A percentile compares a stretch with the other conserved stretches of the same genome.
phyloP scores from a whole-genome alignment of 345 rosid genomes.

The Anacardium occidentale region DNA sequence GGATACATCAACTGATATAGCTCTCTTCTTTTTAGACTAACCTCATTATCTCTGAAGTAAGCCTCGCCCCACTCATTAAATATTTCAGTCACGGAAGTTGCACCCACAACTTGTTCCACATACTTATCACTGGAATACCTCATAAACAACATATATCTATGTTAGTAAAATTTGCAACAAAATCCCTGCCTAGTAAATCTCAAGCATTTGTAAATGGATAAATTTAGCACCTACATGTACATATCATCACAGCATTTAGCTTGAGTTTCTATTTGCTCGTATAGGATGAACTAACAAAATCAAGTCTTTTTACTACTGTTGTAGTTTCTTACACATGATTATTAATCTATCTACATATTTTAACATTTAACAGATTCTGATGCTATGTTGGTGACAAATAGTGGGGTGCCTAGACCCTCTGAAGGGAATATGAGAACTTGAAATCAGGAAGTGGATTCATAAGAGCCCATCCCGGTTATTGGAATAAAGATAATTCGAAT shows the following conservation, averaged over 20 bases:
- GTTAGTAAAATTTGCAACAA: neutral
- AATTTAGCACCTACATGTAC: neutral
- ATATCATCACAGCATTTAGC: neutral
- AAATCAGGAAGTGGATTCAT: neutral
- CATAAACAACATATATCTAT: neutral
- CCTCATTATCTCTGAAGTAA: constrained; percentile 53
- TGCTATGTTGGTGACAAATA: neutral
- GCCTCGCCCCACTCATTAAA: constrained; percentile 38
- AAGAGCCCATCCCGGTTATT: neutral
- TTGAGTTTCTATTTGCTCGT: neutral
- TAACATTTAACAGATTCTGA: neutral
- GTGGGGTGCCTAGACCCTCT: neutral
- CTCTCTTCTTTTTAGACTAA: neutral
- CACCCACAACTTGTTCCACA: constrained; percentile 39
- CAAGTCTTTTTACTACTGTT: neutral
- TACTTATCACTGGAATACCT: constrained; percentile 37
- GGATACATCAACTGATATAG: neutral
- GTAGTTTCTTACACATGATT: neutral
- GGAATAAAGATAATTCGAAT: neutral
- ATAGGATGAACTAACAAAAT: neutral
- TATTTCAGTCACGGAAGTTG: constrained; percentile 39
- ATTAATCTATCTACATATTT: neutral
- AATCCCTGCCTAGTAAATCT: neutral
- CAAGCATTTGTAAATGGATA: neutral
- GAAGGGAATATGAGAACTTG: neutral